Evolutionary conservation across 2,329 filamentous ascomycete genomes (phyloP).

Genomic region (Trichoderma sp.): DNA sequence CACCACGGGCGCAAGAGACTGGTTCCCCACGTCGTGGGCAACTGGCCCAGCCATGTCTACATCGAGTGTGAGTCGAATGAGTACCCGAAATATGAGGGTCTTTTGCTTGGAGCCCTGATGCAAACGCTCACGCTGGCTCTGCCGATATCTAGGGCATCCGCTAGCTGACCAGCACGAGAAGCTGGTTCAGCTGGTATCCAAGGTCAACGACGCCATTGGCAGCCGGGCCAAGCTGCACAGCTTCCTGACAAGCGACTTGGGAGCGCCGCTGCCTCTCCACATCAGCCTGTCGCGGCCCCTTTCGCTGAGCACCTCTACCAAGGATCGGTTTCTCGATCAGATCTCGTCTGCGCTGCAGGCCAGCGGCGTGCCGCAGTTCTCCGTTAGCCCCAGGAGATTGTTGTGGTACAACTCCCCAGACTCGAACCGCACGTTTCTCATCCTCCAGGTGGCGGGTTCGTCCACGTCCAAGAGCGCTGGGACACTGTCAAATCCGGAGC

Average conservation of each 20-base stretch:
- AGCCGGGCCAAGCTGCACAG: conserved; percentile 57
- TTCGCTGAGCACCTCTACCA: conserved; percentile 70
- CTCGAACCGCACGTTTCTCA: conserved; percentile 79
- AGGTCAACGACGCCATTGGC: conserved; percentile 41
- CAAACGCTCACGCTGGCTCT: not conserved
- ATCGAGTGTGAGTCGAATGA: conserved; percentile 70
- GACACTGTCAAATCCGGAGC: conserved; percentile 48
- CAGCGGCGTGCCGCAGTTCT: conserved; percentile 40
- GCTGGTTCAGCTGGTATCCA: conserved; percentile 49
- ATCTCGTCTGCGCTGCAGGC: conserved; percentile 50
- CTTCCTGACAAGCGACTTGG: conserved; percentile 76
- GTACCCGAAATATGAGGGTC: not conserved
- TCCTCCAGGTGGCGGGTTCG: conserved; percentile 61
- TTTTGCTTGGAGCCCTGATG: too few species aligned
- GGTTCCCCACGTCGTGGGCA: conserved; percentile 81
- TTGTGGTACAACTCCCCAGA: conserved; percentile 57
- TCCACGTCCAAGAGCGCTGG: conserved; percentile 36
- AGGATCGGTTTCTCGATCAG: conserved; percentile 64
- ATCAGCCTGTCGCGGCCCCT: conserved; percentile 87
- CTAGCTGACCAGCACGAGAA: conserved; percentile 48
- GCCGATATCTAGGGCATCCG: conserved; percentile 55
- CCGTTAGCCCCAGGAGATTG: conserved; percentile 45
- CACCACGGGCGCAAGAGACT: conserved; percentile 83
- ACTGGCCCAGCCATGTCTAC: conserved; percentile 93
- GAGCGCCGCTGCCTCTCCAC: conserved; percentile 78